phyloP scores from a whole-genome alignment of 2,329 filamentous ascomycete species.

The Chaetomiaceae sp. region DNA sequence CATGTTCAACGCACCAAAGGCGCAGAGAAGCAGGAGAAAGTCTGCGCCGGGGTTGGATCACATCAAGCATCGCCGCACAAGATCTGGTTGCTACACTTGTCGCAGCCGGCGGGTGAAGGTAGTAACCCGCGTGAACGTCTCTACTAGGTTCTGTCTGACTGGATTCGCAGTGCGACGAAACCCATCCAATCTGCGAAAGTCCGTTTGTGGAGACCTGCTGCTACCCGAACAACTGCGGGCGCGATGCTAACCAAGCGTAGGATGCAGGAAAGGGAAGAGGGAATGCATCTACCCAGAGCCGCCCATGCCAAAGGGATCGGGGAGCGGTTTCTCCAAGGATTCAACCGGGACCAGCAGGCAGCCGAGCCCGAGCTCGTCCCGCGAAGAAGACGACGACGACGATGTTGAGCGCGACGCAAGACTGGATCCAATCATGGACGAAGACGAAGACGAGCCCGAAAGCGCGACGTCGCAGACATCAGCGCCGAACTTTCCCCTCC shows the following conservation, averaged over 20 bases:
- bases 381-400: slow-evolving; percentile 45
- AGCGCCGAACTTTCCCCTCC: slow-evolving; percentile 25
- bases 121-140: slow-evolving; percentile 12
- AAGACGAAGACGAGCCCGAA: slow-evolving; percentile 41
- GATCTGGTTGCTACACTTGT: slow-evolving; percentile 92
- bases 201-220: slow-evolving; percentile 2
- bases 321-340: slow-evolving; percentile 34
- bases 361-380: slow-evolving; percentile 48
- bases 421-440: slow-evolving; percentile 50
- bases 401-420: slow-evolving; percentile 41
- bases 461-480: slow-evolving; percentile 20
- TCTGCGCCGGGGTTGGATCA: slow-evolving; percentile 54
- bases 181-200: slow-evolving; percentile 78
- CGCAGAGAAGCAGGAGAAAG: slow-evolving; percentile 46
- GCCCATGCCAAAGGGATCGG: slow-evolving; percentile 38
- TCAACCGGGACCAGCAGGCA: slow-evolving; percentile 31
- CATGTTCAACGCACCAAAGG: slow-evolving; percentile 42
- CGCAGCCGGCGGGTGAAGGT: slow-evolving; percentile 80
- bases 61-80: slow-evolving; percentile 86
- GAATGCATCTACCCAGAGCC: slow-evolving; percentile 86
- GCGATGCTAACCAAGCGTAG: slow-evolving; percentile 39
- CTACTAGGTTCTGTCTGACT: slow-evolving; percentile 12
- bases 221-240: background rate
- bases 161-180: slow-evolving; percentile 74
- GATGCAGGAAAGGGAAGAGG: slow-evolving; percentile 85